Base-by-base conservation (phyloP, 805 yeast genomes). In the Yarrowia porcina region DNA sequence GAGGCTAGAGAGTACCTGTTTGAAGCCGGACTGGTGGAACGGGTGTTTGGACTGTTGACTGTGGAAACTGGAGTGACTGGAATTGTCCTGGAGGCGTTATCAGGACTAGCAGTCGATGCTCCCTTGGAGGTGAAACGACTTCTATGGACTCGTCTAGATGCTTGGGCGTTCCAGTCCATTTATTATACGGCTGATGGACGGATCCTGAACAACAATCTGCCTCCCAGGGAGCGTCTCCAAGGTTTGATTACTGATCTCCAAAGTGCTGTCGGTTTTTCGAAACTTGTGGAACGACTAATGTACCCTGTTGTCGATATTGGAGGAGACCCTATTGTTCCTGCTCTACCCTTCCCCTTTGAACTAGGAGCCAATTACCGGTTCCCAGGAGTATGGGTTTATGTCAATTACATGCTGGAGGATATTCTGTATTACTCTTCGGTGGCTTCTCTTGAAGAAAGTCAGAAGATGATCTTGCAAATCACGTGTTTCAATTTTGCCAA, bases 341-440 rank as follows among this genome's bases (percentile, higher is more conserved):
- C 77, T 35, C 69, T 85, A 13, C 78, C 83, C 12, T 88, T 79
- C 68, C 96, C 96, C 0, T 68, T 76, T 7, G 83, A 80, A 60
- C 71, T 90, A 27, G 97, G 97, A 0, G 71, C 71, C 2, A 76
- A 78, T 0, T 82, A 84, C 66, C 80, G 96, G 68, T 81, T 76
- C 32, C 79, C 78, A 17, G 96, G 97, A 1, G 73, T 90, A 6
- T 83, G 91, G 83, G 90, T 94, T 2, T 93, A 92, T 68, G 72
- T 89, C 61, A 93, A 90, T 61, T 90, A 83, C 68, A 71, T 91
- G 13, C 69, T 88, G n/a, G 75, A 80, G 12, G 88, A 87, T 44
- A 83, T 91, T 0, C 83, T 91, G 66, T 81, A 80, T 7, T 81
- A 83, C 25, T 76, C 89, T 2, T 64, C 74, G 0, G 69, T 75